Conservation (phyloP, 345 rosid species). For the Fremontodendron californicum region DNA sequence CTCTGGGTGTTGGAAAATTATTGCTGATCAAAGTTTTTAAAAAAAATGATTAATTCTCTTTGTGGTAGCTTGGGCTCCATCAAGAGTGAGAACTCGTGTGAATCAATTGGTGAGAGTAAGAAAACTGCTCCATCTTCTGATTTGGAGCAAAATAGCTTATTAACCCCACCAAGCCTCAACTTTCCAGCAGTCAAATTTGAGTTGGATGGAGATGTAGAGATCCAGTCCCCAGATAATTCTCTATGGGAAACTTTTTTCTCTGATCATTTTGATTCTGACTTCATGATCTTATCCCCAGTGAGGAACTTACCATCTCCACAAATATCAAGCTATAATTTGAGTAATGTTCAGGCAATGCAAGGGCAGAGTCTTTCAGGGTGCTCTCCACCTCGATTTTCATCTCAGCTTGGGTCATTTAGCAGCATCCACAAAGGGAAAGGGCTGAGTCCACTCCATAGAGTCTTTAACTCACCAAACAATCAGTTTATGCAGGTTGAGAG, state of each 20-base stretch:
- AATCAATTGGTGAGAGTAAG: slow-evolving; percentile 27
- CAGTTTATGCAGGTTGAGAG: slow-evolving; percentile 51
- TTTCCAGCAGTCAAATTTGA: slow-evolving; percentile 44
- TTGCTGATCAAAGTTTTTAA: background rate
- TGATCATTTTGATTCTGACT: slow-evolving; percentile 51
- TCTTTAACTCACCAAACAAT: slow-evolving; percentile 41
- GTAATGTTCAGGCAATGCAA: slow-evolving; percentile 31
- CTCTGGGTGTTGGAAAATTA: background rate
- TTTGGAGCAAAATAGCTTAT: slow-evolving; percentile 36
- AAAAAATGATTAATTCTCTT: slow-evolving; percentile 35
- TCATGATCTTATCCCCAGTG: slow-evolving; percentile 60
- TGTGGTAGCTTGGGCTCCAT: slow-evolving; percentile 38
- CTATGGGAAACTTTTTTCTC: slow-evolving; percentile 56
- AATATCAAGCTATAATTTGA: slow-evolving; percentile 17
- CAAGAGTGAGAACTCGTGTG: slow-evolving; percentile 44
- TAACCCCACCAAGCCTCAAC: slow-evolving; percentile 47
- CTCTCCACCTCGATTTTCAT: slow-evolving; percentile 40
- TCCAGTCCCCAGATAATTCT: slow-evolving; percentile 53
- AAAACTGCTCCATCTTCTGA: slow-evolving; percentile 28
- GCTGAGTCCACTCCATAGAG: slow-evolving; percentile 40
- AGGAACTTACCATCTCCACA: slow-evolving; percentile 42
- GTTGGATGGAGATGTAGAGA: slow-evolving; percentile 48
- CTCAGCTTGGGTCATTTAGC: slow-evolving; percentile 34
- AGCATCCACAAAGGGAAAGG: slow-evolving; percentile 30
- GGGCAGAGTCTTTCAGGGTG: slow-evolving; percentile 37